These are phyloP conservation scores for Lactifluus volemus DNA, from an alignment of 768 basidiomycete genomes.

Conservation along the genomic window DNA sequence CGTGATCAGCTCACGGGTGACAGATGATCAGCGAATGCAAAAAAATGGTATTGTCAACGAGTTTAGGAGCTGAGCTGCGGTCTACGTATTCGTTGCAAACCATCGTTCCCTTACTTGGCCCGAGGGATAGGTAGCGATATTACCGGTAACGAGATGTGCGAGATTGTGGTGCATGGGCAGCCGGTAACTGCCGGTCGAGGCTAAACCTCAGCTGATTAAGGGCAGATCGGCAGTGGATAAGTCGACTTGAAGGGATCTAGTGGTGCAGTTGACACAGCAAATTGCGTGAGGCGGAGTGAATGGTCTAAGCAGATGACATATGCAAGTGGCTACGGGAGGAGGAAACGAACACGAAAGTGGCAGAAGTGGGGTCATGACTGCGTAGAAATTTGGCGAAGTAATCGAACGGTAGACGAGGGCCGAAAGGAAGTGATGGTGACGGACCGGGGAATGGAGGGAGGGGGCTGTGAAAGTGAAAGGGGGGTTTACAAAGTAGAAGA, in stretches of 20 bases:
- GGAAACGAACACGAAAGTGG: neutral
- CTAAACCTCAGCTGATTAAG: neutral
- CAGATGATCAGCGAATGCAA: neutral
- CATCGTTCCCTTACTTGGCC: too few relatives aligned
- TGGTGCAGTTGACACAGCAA: neutral
- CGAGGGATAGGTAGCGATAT: neutral
- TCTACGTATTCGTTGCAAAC: neutral
- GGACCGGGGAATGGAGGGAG: neutral
- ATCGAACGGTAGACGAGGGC: neutral
- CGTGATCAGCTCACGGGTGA: neutral
- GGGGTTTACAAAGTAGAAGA: neutral
- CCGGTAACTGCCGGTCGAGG: neutral
- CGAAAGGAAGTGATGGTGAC: neutral
- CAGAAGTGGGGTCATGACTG: neutral
- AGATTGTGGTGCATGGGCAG: neutral
- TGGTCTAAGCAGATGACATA: neutral
- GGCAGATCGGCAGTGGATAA: neutral
- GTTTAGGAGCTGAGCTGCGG: neutral
- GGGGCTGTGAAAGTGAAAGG: neutral
- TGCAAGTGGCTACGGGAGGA: neutral
- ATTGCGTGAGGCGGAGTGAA: conserved; percentile 12
- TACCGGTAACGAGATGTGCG: too few relatives aligned
- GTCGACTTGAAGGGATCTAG: neutral
- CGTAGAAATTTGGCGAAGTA: neutral
- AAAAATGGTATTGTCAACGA: neutral